Evolutionary conservation across 176 grass and related monocot species (phyloP), one percentile per base, ranked within the genome.

Genomic region (Lolium perenne): DNA sequence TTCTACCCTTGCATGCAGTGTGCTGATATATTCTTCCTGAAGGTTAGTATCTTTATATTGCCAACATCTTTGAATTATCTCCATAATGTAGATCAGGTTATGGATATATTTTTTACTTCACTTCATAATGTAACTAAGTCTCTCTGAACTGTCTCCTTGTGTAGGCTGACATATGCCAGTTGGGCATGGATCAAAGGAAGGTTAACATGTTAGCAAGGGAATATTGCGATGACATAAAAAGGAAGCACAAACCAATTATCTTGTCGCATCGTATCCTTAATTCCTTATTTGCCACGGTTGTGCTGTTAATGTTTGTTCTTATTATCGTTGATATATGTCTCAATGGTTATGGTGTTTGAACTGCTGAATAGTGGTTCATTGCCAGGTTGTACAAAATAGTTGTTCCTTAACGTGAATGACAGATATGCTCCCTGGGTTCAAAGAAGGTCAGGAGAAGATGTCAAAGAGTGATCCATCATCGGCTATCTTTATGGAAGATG

Each of bases 401-500:
- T 50, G 43, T 48, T 45, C 64, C 85, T 87, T 87, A 76, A 83
- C 61, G 23, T 46, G 6, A 68, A 82, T 20, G 84, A 35, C 73
- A 97, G 92, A 97, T 78, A 95, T 97, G 95, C 83, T 97, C 56
- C 95, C 95, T 75, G 95, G 95, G 82, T 95, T 97, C 83, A 90
- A 93, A 65, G 81, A 97, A 83, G 41, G 41, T 43, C 41, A 43
- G 5, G 41, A 43, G 41, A 43, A 43, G 41, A 43, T 43, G 41
- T 43, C 41, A 43, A 43, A 43, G 41, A 43, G 41, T 43, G 41
- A 43, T 43, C 41, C 41, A 43, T 43, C 41, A 7, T 43, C 41
- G 41, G 41, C 41, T 43, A 43, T 43, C 41, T 43, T 43, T 43
- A 43, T 43, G 41, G 41, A 43, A 43, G 41, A 43, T 43, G 41